Base-by-base conservation (phyloP, 148 eudicot species). In the Diospyros kaki region DNA sequence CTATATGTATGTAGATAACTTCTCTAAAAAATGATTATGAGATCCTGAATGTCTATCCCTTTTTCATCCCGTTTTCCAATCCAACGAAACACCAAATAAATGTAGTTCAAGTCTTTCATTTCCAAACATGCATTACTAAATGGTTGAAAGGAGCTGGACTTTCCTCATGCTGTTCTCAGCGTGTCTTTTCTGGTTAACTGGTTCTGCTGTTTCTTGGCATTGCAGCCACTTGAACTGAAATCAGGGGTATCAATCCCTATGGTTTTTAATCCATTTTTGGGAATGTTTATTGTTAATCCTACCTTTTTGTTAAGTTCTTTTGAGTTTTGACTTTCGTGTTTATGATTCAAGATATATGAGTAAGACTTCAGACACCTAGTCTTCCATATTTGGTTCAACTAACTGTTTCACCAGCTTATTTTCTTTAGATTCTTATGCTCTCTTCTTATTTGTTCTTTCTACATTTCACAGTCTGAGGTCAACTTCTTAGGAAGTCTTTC, bases 401-500 rank as follows among this genome's bases (percentile, higher is more conserved):
- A n/a, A 46, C 52, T n/a, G 15, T 6, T 48, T 48, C 5, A n/a
- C 50, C 39, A 64, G n/a, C 52, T 74, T 15, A 13, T 17, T 74
- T 65, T 72, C 15, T 5, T n/a, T 4, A 15, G 41, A 41, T 63
- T 42, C 51, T 74, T 63, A 40, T 41, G n/a, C 58, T 11, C 5
- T 64, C 28, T 68, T 55, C 45, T 81, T 51, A 51, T 58, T 64
- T 66, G 55, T n/a, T 66, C n/a, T n/a, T 64, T 81, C 60, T 40
- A 46, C 8, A 58, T 51, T 51, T 61, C 10, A 81, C 87, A 92
- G 97, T 79, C 97, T 12, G 97, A 92, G 83, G 86, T 92, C 68
- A 82, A 90, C 68, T 92, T 88, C 75, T 80, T 90, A 6, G 97
- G 97, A 80, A 88, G 89, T 65, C 86, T 87, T 65, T 92, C 94